Base-by-base conservation (phyloP, 257 asterid species). In the Lantana camara region DNA sequence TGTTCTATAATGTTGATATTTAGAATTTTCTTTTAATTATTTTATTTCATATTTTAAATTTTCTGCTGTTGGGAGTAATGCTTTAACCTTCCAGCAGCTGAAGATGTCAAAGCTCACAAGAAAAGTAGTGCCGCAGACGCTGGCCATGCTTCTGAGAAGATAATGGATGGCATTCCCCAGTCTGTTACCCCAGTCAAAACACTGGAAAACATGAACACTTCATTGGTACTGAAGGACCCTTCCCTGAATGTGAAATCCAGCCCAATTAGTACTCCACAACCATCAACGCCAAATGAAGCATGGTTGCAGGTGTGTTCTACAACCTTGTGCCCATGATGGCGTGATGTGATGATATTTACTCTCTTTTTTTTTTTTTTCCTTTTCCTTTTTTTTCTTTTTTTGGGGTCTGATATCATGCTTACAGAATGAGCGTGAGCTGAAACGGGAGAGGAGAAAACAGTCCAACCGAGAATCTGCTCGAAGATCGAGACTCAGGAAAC, bases 381-480 rank as follows among this genome's bases (percentile, higher is more conserved):
- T 35, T n/a, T 11, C 35, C 17, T 35, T 2, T 15, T n/a, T n/a
- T 47, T n/a, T 30, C 5, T 14, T 32, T 49, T 58, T 50, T n/a
- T 30, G 10, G 1, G 32, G 32, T 27, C 32, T 3, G 17, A 27
- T 46, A 51, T 70, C 32, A 35, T 67, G 53, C 58, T 34, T 42
- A 19, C 81, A 94, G 99, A 83, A 77, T 68, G 98, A 94, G 29
- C 79, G 94, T 15, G 99, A 94, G 66, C 78, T 83, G 50, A 94
- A 91, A 70, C 78, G 95, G 58, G 99, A 94, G 82, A 83, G 86
- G 77, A 86, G 99, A 86, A 94, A 94, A 68, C 99, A 94, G 74
- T 94, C 99, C 35, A 94, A 94, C 61, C 82, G 99, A 59, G 99
- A 94, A 80, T 94, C 99, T 66, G 99, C 99, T 7, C 82, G 99